Percentiles rank a stretch among this genome's conserved stretches.
Evolutionary conservation across 2,329 filamentous ascomycete species (phyloP).

Genomic region (Calonectria leucothoes): DNA sequence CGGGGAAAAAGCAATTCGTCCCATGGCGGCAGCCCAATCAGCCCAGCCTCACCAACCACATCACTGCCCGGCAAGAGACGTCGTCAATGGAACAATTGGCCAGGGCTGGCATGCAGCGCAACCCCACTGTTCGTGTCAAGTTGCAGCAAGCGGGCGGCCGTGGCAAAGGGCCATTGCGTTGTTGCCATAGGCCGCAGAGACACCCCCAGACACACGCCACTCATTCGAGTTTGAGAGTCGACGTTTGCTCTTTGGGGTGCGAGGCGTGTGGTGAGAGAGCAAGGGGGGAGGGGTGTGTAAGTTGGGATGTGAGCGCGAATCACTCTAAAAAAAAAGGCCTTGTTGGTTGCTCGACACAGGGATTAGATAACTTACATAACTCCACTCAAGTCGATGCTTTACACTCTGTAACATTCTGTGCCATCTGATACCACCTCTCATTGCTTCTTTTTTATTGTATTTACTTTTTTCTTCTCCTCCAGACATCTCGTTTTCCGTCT

Average conservation of each 20-base stretch:
- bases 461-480: not conserved
- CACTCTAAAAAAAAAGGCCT: not conserved
- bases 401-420: not conserved
- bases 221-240: not conserved
- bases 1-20: not conserved
- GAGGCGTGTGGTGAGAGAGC: not conserved
- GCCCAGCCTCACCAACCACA: slow-evolving; percentile 11
- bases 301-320: not conserved
- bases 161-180: slow-evolving; percentile 9
- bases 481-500: not conserved
- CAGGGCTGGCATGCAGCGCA: slow-evolving; percentile 14
- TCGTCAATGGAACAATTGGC: slow-evolving; percentile 13
- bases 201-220: not conserved
- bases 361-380: not conserved
- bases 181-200: slow-evolving; percentile 4
- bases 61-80: not conserved
- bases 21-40: not conserved
- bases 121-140: slow-evolving; percentile 29
- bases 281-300: not conserved
- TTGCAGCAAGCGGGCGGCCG: slow-evolving; percentile 12
- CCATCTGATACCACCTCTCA: not conserved
- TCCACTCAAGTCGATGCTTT: not conserved
- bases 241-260: not conserved
- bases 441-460: not conserved
- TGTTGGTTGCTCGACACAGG: not conserved